Evolutionary conservation across 129 eudicot species (phyloP).

Genomic region (Flaveria brownii): DNA sequence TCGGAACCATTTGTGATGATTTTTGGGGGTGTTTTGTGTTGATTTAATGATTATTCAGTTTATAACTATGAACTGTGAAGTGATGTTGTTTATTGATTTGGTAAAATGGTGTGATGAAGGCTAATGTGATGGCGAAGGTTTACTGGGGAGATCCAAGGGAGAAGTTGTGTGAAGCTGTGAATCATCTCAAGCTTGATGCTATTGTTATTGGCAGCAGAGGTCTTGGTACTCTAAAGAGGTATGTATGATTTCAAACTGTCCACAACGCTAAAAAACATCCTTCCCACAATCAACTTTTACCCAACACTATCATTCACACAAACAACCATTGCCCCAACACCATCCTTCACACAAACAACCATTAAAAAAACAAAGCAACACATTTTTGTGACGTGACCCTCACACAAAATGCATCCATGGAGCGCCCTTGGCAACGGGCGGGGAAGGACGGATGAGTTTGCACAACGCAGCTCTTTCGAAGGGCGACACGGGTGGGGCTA

Average conservation of each 20-base stretch:
- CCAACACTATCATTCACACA: no score
- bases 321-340: no score
- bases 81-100: neutral
- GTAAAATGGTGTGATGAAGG: conserved; percentile 35
- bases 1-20: neutral
- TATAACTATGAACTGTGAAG: neutral
- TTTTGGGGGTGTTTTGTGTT: neutral
- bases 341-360: no score
- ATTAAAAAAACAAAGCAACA: no score
- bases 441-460: no score
- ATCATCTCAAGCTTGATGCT: conserved; percentile 56
- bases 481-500: no score
- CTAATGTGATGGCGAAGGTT: conserved; percentile 63
- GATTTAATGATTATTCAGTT: neutral
- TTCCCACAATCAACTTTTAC: no score
- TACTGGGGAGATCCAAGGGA: conserved; percentile 94
- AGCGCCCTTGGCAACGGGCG: no score
- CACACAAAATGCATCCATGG: no score
- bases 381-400: no score
- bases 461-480: no score
- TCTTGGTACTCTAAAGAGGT: conserved; percentile 69
- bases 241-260: neutral
- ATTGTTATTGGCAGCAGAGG: conserved; percentile 85
- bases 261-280: no score
- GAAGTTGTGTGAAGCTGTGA: conserved; percentile 71